Evolutionary conservation across 2,329 filamentous ascomycete genomes (phyloP), one percentile per base, ranked within the genome.

Genomic region (Arthrobotrys iridis): DNA sequence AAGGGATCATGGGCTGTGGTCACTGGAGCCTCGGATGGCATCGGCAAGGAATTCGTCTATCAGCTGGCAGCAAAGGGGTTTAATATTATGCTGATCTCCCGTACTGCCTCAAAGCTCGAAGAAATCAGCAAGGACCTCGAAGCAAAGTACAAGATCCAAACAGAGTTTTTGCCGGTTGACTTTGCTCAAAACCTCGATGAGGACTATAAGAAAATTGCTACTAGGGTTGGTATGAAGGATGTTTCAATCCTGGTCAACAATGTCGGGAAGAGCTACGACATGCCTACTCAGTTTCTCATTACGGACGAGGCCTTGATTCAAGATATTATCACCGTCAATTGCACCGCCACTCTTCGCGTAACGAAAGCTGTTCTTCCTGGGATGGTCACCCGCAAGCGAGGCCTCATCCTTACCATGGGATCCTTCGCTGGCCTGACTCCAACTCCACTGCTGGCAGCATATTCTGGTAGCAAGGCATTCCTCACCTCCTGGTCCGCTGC

Each of bases 381-480:
- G 74, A 93, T 99, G 88, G 87, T 91, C 74, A 86, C 90, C 81
- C 91, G 93, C 80, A 93, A 91, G 84, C 89, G 89, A 68, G 95
- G 96, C 22, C 86, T 99, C 35, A 93, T 99, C 80, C 85, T 99
- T 65, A 99, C 94, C 71, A 97, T 99, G 93, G 95, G 94, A 50
- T 97, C 93, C 8, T 96, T 98, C 81, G 95, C 91, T 77, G 96
- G 95, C 78, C 90, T 96, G 83, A 88, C 95, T 76, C 95, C 95
- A 5, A 97, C 93, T 0, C 93, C 96, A 4, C 89, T 95, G 64
- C 87, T 99, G 46, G 95, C 95, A 10, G 98, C 95, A 2, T 99
- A 99, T 86, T 96, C 92, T 46, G 95, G 95, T 78, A 95, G 91
- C 88, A 99, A 99, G 85, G 94, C 95, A 0, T 99, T 99, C 87